Base-by-base conservation (phyloP, 495 filamentous ascomycete genomes). In the Thermothielavioides terrestris region DNA sequence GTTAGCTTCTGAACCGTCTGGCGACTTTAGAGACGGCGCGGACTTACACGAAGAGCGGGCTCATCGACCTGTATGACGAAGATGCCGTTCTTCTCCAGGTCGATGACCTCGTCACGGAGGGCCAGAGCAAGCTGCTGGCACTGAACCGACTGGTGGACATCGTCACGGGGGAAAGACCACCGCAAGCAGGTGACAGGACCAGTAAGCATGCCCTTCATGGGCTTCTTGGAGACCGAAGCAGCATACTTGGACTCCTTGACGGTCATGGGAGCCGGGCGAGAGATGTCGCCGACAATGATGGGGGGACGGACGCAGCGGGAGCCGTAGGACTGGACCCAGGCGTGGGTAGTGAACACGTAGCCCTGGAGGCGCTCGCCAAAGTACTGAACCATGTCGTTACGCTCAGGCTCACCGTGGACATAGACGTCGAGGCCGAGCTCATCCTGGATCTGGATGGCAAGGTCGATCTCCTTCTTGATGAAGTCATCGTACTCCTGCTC, bases 351-450 rank as follows among this genome's bases (percentile, higher is more conserved):
- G 81, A 98, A 98, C 63, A 89, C 89, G 71, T 97, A 98, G 66
- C 92, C 92, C 55, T 88, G 82, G 38, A 98, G 79, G 57, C 89
- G 84, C 81, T 98, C 92, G 69, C 92, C 92, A 64, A 98, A 98
- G 82, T 96, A 98, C 72, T 98, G 92, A 34, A 98, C 92, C 92
- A 98, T 98, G 82, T 98, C 92, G 73, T 97, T 97, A 70, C 92
- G 88, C 79, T 98, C 92, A 42, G 92, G 91, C 78, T 98, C 92
- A 64, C 92, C 92, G 76, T 98, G 92, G 52, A 98, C 92, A 64
- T 86, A 84, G 63, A 98, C 94, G 62, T 70, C 92, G 18, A 98
- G 83, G 65, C 79, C 88, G 57, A 98, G 90, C 74, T 94, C 91
- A 60, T 97, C 90, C 77, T 98, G 92, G 72, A 97, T 86, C 76